Conservation (phyloP, 2,329 filamentous ascomycete genomes). For the Fusarium lateritium region DNA sequence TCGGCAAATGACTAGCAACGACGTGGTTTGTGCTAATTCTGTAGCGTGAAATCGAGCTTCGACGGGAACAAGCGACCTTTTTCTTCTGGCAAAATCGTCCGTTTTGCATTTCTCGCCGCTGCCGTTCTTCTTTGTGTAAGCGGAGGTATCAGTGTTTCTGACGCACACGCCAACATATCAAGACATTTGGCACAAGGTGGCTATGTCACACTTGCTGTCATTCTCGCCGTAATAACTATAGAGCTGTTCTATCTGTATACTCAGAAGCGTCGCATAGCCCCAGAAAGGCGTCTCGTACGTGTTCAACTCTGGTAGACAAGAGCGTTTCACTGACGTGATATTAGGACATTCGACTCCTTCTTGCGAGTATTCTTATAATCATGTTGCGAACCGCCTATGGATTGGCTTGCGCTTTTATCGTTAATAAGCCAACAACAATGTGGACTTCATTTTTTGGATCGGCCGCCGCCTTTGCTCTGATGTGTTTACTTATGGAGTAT, state of each 20-base stretch:
- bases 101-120: background rate
- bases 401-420: background rate
- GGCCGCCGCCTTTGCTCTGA: background rate
- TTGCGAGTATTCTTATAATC: background rate
- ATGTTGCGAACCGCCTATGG: background rate
- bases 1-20: accelerated
- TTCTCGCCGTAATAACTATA: background rate
- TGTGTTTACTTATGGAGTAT: background rate
- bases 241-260: background rate
- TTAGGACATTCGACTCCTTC: too few species aligned
- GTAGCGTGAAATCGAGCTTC: background rate
- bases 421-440: accelerated
- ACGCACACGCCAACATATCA: background rate
- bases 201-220: background rate
- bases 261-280: background rate
- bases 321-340: too few species aligned
- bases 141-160: background rate
- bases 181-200: background rate
- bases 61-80: background rate
- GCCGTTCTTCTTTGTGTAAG: background rate
- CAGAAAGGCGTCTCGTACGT: background rate
- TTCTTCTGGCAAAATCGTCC: background rate
- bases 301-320: background rate
- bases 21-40: accelerated
- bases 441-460: background rate